These are phyloP conservation scores for Noccaea caerulescens DNA, from an alignment of 345 rosid species.

Conservation along the genomic window DNA sequence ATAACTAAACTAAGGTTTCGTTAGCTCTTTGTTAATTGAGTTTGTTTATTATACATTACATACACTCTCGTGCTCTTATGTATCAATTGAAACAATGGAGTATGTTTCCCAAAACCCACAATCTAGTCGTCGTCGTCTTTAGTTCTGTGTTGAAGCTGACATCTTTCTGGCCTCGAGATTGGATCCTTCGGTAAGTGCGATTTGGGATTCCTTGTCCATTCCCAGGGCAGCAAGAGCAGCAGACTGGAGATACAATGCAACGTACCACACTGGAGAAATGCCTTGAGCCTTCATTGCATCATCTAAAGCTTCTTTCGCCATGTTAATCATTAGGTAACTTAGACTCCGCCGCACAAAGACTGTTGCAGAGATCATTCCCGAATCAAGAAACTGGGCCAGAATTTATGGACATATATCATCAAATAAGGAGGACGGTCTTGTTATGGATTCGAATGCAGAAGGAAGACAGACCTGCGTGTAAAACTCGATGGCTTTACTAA, in stretches of 20 bases:
- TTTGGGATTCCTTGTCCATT: conserved; percentile 72
- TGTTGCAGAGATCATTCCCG: conserved; percentile 81
- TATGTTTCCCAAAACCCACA: background rate
- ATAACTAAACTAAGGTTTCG: background rate
- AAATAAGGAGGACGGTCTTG: conserved; percentile 25
- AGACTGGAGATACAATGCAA: conserved; percentile 79
- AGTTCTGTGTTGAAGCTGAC: conserved; percentile 31
- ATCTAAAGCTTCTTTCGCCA: conserved; percentile 69
- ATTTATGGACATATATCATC: conserved; percentile 4
- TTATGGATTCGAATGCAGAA: background rate
- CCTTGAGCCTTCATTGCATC: conserved; percentile 80
- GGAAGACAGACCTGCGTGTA: conserved; percentile 70
- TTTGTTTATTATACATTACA: conserved; percentile 17
- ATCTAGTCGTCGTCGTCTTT: background rate
- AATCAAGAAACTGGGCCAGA: conserved; percentile 64
- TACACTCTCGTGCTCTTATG: conserved; percentile 14
- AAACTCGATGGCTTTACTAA: conserved; percentile 61
- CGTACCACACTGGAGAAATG: conserved; percentile 75
- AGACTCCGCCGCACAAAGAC: conserved; percentile 75
- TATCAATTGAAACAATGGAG: background rate
- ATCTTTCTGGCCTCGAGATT: conserved; percentile 58
- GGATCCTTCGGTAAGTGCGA: conserved; percentile 71
- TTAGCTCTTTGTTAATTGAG: background rate
- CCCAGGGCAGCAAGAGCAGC: conserved; percentile 63
- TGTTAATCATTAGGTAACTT: conserved; percentile 64